Percentiles rank a stretch among this genome's conserved stretches.
phyloP scores from a whole-genome alignment of 768 basidiomycete genomes.

The Amanita fuliginea region DNA sequence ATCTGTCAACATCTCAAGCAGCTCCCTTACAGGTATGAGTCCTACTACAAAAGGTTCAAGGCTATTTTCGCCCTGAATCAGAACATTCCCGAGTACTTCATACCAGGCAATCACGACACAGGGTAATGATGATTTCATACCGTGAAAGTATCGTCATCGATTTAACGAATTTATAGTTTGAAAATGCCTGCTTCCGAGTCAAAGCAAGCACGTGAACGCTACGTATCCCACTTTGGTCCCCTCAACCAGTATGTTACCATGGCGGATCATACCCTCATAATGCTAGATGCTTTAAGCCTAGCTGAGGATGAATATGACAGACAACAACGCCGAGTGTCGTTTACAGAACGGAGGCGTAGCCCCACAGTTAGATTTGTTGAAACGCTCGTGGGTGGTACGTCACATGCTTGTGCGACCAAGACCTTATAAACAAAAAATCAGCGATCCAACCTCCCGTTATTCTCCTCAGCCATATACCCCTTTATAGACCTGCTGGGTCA shows the following conservation, averaged over 20 bases:
- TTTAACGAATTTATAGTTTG: constrained; percentile 26
- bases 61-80: constrained; percentile 49
- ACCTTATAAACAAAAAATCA: not conserved
- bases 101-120: constrained; percentile 90
- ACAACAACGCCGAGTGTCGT: constrained; percentile 24
- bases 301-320: constrained; percentile 64
- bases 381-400: constrained; percentile 25
- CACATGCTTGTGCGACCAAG: not conserved
- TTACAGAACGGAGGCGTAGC: constrained; percentile 36
- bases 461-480: constrained; percentile 83
- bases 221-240: constrained; percentile 65
- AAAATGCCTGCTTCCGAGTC: constrained; percentile 35
- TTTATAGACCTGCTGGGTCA: constrained; percentile 57
- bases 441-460: constrained; percentile 37
- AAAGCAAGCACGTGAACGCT: constrained; percentile 40
- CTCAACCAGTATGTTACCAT: constrained; percentile 52
- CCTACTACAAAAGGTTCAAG: constrained; percentile 57
- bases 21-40: constrained; percentile 48
- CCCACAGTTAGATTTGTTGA: constrained; percentile 42
- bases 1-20: not conserved
- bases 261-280: constrained; percentile 61
- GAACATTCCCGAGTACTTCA: constrained; percentile 47
- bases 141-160: constrained; percentile 16
- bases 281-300: constrained; percentile 65
- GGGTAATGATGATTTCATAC: constrained; percentile 31